Percentiles rank a stretch among this genome's conserved stretches.
These are phyloP conservation scores for Thymus mandschuricus DNA, from an alignment of 257 asterid species.

Conservation along the genomic window DNA sequence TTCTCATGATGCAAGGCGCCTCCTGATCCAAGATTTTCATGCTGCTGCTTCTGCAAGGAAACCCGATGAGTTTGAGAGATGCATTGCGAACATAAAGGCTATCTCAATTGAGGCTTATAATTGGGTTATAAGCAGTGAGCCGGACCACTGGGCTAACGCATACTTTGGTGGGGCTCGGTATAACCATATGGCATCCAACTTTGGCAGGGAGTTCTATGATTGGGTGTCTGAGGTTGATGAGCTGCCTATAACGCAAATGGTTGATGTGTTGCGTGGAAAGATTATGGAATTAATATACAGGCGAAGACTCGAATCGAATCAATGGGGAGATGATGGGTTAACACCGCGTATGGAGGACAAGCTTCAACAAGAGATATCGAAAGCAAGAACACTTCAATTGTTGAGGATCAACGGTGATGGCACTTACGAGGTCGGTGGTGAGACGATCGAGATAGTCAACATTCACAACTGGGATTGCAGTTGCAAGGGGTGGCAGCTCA, in stretches of 20 bases:
- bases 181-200: slow-evolving; percentile 85
- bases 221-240: slow-evolving; percentile 98
- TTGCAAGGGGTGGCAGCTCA: slow-evolving; percentile 91
- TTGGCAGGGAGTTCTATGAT: slow-evolving; percentile 83
- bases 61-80: slow-evolving; percentile 63
- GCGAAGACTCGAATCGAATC: slow-evolving; percentile 75
- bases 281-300: slow-evolving; percentile 86
- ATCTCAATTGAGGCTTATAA: slow-evolving; percentile 92
- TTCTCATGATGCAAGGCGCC: slow-evolving; percentile 98
- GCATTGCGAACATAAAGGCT: slow-evolving; percentile 85
- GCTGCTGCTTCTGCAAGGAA: slow-evolving; percentile 90
- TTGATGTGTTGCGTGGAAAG: slow-evolving; percentile 88
- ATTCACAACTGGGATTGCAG: slow-evolving; percentile 83
- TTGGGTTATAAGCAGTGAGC: slow-evolving; percentile 85
- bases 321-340: slow-evolving; percentile 82
- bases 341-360: slow-evolving; percentile 86
- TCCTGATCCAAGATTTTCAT: slow-evolving; percentile 89
- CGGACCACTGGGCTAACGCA: slow-evolving; percentile 92
- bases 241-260: slow-evolving; percentile 96
- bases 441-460: slow-evolving; percentile 65
- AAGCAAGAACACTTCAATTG: slow-evolving; percentile 51
- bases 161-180: slow-evolving; percentile 81
- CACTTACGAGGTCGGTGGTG: slow-evolving; percentile 76
- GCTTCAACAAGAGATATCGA: slow-evolving; percentile 71
- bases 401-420: slow-evolving; percentile 54